Base-by-base conservation (phyloP, 176 grass and related monocot species). In the Musa troglodytarum region DNA sequence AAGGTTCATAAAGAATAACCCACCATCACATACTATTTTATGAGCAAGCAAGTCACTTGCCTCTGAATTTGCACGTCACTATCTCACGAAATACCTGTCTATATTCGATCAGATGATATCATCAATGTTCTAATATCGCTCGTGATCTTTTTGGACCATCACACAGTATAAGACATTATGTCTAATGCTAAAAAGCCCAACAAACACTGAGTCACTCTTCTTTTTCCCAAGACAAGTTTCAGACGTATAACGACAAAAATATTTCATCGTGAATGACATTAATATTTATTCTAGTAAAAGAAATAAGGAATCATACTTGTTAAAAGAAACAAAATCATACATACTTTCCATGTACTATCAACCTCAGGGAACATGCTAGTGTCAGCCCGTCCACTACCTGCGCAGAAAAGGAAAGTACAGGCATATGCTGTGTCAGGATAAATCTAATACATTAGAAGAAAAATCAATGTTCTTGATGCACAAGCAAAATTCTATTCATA, bases 311-410 rank as follows among this genome's bases (percentile, higher is more conserved):
- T 52, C 68, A 19, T 61, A n/a, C 16, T n/a, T 61, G 57, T 9
- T 61, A 61, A 5, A 61, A 61, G 1, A 26, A 16, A 29, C 28
- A 29, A 43, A 13, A 43, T 1, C 24, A 22, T 8, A 57, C 52
- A 78, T 93, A 98, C 94, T 84, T 98, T 93, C 90, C 94, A 98
- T 56, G 80, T 87, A 79, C 90, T 98, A 75, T 91, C 86, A 49
- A 93, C 94, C 17, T 91, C 87, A 76, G 94, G 94, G 78, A 98
- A 98, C 80, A 98, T 93, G 65, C 80, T 88, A 59, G 76, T 76
- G 74, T 86, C 94, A 78, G 79, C 20, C 56, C 78, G 73, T 80
- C 80, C 80, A 82, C 24, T 73, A n/a, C 94, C 94, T 98, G 77
- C 78, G 76, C 11, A 29, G 24, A 74, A 55, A 74, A 56, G 20